Conservation (phyloP, 495 filamentous ascomycete genomes). For the Trichoderma asperelloides region DNA sequence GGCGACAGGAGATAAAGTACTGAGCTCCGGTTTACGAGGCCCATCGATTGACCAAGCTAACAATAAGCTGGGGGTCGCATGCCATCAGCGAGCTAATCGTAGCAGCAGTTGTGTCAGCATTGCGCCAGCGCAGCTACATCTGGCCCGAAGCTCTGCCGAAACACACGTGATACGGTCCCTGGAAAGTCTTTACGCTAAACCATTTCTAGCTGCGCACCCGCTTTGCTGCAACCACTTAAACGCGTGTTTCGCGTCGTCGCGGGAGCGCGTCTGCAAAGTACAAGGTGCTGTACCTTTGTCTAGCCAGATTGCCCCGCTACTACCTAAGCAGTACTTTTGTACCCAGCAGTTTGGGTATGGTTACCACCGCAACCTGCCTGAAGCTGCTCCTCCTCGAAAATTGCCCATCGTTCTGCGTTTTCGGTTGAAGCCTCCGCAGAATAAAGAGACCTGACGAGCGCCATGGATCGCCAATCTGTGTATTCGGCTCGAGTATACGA, state of each 20-base stretch:
- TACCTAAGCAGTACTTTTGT: background rate
- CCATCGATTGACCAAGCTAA: background rate
- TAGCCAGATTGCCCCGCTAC: slow-evolving; percentile 1
- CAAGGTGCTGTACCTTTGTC: too few species aligned
- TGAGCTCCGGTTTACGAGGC: background rate
- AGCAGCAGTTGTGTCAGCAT: background rate
- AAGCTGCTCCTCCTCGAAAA: background rate
- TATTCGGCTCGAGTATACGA: slow-evolving; percentile 76
- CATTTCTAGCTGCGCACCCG: background rate
- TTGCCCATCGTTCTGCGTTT: background rate
- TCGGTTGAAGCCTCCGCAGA: background rate
- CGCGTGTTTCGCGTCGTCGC: slow-evolving; percentile 18
- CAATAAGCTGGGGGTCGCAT: background rate
- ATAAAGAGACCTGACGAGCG: slow-evolving; percentile 6
- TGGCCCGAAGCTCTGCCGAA: background rate
- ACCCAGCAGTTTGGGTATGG: background rate
- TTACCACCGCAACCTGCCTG: background rate
- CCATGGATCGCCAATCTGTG: slow-evolving; percentile 82
- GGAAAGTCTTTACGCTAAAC: background rate
- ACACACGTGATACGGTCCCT: background rate
- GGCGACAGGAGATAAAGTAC: background rate
- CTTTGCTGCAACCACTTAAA: slow-evolving; percentile 15
- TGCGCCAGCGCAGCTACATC: background rate
- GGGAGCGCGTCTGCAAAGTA: slow-evolving; percentile 10
- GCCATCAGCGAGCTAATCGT: background rate